Base-by-base conservation (phyloP, 2,329 filamentous ascomycete genomes). In the Alternaria dauci region DNA sequence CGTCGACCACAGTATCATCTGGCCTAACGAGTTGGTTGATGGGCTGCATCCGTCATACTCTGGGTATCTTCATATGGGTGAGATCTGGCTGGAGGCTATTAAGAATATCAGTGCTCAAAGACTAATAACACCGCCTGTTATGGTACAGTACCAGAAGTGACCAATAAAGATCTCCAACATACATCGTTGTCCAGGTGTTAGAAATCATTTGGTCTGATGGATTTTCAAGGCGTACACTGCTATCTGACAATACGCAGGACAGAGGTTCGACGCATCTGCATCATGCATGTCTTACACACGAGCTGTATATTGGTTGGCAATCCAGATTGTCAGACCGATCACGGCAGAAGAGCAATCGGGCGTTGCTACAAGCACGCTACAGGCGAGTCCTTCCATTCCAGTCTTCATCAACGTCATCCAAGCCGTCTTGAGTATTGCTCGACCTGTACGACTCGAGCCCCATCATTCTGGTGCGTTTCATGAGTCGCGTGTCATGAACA, bases 61-160 rank as follows among this genome's bases (percentile, higher is more conserved):
- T 18, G 74, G 74, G 0, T 77, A 77, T 59, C 44, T 52, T 20
- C 69, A 71, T 39, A 76, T 77, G 73, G 74, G 67, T 1, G 25
- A 67, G 44, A 58, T 72, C 28, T 77, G 74, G 75, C 65, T 51
- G 18, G 50, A 60, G 44, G 61, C 50, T 34, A 34, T 71, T 11
- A 54, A 60, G 43, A 41, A 18, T 7, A 59, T 50, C 11, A 63
- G 54, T 16, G 25, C 52, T 4, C 16, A 50, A 38, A 58, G 34
- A 1, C 44, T 65, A 9, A 59, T 71, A 36, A 64, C 60, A 26
- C 28, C 62, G 52, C 65, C 66, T n/a, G 50, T 66, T 8, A 7
- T 36, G 9, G 2, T 18, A 38, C 32, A 52, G 28, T 23, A 16
- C 6, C 6, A 20, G 5, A 39, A n/a, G 34, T 48, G 18, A 48